A percentile compares a stretch with the other conserved stretches of the same genome.
These are phyloP conservation scores for Silene coronaria DNA, from an alignment of 179 eudicot species.

Conservation along the genomic window DNA sequence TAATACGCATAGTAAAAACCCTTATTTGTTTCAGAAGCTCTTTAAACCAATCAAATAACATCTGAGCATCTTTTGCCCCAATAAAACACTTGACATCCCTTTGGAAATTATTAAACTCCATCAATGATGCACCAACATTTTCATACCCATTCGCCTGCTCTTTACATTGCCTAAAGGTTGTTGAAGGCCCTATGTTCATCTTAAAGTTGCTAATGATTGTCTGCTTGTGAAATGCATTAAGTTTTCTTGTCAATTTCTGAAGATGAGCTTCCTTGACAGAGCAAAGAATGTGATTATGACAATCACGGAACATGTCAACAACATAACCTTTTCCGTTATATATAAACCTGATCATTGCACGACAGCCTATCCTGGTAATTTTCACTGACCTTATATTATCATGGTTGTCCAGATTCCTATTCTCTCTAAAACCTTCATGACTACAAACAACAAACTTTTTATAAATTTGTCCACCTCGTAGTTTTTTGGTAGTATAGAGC, in stretches of 20 bases:
- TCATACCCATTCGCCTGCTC: neutral
- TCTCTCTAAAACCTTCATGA: neutral
- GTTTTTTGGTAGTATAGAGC: neutral
- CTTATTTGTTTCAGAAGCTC: neutral
- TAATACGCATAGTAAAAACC: neutral
- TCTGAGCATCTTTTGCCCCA: neutral
- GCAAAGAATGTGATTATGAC: neutral
- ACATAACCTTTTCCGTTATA: neutral
- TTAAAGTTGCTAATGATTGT: neutral
- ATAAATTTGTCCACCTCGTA: neutral
- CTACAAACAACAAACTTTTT: neutral
- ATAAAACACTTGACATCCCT: neutral
- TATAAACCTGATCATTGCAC: neutral
- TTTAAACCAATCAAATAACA: no score
- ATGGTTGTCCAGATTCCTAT: neutral
- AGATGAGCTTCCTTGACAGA: neutral
- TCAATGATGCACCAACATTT: neutral
- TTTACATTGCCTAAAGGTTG: neutral
- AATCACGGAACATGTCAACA: neutral
- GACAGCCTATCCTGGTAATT: neutral
- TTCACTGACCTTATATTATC: neutral
- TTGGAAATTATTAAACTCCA: neutral
- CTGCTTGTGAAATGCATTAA: neutral
- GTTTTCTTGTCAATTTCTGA: neutral
- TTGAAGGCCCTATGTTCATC: neutral